Percentiles rank a stretch among this genome's conserved stretches.
phyloP scores from a whole-genome alignment of 257 asterid species.

The Jacaranda copaia region DNA sequence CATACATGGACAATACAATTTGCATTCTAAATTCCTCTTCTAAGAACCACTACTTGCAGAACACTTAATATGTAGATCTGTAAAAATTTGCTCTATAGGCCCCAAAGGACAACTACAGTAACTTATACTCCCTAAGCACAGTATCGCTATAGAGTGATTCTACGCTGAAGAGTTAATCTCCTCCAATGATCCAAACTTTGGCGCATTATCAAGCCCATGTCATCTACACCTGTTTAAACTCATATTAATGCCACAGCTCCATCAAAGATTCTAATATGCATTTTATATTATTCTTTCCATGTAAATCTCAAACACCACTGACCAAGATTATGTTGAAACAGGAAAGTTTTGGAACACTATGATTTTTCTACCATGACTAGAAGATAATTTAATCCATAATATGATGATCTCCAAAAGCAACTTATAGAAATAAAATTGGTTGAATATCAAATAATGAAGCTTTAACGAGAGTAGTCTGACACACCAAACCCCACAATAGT shows the following conservation, averaged over 20 bases:
- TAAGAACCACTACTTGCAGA: no score
- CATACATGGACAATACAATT: no score
- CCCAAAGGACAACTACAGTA: no score
- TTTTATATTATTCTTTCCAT: neutral
- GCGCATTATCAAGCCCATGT: neutral
- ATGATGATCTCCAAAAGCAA: neutral
- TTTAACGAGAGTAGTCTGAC: no score
- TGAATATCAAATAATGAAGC: neutral
- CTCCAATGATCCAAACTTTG: neutral
- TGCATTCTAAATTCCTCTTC: no score
- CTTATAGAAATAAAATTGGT: neutral
- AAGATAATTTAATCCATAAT: neutral
- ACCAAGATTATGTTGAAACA: neutral
- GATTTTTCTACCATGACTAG: neutral
- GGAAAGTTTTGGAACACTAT: conserved; percentile 6
- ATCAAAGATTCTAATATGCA: neutral
- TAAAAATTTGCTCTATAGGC: no score
- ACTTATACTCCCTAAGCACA: no score
- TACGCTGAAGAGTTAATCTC: neutral
- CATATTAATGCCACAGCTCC: neutral
- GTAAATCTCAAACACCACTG: neutral
- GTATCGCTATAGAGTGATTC: no score
- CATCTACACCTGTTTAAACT: neutral
- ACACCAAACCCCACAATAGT: neutral
- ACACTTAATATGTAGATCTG: no score